Percentiles rank a stretch among this genome's conserved stretches.
These are phyloP conservation scores for Ganoderma multipileum DNA, from an alignment of 1,284 basidiomycete genomes.

Conservation along the genomic window DNA sequence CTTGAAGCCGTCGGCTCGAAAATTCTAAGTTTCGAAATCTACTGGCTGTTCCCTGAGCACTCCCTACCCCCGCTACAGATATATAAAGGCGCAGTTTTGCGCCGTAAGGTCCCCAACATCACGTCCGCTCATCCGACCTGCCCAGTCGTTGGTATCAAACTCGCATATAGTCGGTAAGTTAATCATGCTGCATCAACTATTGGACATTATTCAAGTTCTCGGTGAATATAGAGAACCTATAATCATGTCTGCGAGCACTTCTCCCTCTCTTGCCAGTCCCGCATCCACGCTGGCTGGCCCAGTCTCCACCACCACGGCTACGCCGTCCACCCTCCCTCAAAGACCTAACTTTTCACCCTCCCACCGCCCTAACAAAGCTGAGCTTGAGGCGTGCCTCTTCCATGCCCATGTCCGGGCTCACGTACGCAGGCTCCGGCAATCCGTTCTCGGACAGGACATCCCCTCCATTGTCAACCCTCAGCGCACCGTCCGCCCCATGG, in stretches of 20 bases:
- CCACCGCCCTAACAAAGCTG: conserved; percentile 30
- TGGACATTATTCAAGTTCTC: neutral
- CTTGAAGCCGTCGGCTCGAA: conserved; percentile 1
- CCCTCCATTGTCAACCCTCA: neutral
- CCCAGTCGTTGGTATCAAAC: neutral
- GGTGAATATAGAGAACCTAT: neutral
- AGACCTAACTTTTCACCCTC: neutral
- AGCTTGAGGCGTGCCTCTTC: conserved; percentile 29
- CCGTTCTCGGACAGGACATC: conserved; percentile 9
- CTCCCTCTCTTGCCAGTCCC: conserved; percentile 7
- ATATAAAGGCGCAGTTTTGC: conserved; percentile 4
- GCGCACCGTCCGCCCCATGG: conserved; percentile 19
- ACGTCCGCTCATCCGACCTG: neutral
- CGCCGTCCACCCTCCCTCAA: neutral
- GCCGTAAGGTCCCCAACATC: conserved; percentile 3
- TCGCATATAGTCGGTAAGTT: conserved; percentile 16
- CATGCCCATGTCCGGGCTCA: conserved; percentile 28
- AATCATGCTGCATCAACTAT: neutral
- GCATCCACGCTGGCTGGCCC: conserved; percentile 26
- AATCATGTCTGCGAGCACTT: conserved; percentile 18
- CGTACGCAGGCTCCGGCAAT: conserved; percentile 22
- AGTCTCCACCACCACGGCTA: conserved; percentile 12
- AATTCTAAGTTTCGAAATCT: neutral
- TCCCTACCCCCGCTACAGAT: neutral
- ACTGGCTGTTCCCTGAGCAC: neutral